Conservation (phyloP, 495 filamentous ascomycete genomes). For the Astrothelium subdiscretum region DNA sequence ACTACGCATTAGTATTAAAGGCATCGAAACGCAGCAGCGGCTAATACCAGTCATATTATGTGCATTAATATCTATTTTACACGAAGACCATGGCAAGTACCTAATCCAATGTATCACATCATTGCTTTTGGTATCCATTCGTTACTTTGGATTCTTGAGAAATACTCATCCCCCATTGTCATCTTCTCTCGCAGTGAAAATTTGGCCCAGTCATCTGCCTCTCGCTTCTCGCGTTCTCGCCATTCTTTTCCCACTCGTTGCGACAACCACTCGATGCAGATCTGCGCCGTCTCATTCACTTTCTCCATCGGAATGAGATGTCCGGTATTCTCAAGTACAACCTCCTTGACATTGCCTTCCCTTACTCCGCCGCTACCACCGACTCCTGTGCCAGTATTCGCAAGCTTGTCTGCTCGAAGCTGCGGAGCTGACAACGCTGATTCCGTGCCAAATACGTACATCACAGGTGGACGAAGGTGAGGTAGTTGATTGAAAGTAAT, state of each 20-base stretch:
- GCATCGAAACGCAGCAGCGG: no score
- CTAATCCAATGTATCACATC: background rate
- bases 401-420: conserved; percentile 43
- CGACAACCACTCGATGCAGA: conserved; percentile 22
- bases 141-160: background rate
- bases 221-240: background rate
- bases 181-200: background rate
- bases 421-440: conserved; percentile 50
- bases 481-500: conserved; percentile 53
- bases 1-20: no score
- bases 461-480: conserved; percentile 59
- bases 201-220: background rate
- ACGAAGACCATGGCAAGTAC: no score
- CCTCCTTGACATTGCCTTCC: conserved; percentile 58
- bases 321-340: conserved; percentile 53
- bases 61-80: no score
- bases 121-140: background rate
- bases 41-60: no score
- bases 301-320: conserved; percentile 58
- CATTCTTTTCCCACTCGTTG: background rate
- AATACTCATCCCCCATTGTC: background rate
- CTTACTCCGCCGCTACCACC: conserved; percentile 57
- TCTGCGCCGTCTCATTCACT: conserved; percentile 10
- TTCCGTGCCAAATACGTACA: conserved; percentile 67
- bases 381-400: conserved; percentile 48